Percentiles rank a stretch among this genome's conserved stretches.
Evolutionary conservation across 2,329 filamentous ascomycete genomes (phyloP).

Genomic region (Pseudogymnoascus sp.): DNA sequence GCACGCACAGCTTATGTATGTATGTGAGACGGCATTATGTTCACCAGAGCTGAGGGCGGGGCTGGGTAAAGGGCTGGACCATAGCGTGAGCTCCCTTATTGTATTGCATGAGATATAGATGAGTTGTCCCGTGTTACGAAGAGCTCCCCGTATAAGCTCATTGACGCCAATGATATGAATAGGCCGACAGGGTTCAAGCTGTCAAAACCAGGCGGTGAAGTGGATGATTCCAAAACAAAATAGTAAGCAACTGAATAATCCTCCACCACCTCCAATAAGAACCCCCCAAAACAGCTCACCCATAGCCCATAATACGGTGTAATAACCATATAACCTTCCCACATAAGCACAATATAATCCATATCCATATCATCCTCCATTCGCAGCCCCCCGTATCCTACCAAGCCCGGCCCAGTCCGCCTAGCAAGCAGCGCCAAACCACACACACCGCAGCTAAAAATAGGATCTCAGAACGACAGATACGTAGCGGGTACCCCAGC

Average conservation of each 20-base stretch:
- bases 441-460: neutral
- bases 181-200: too few relatives aligned
- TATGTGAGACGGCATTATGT: neutral
- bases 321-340: neutral
- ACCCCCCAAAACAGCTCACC: neutral
- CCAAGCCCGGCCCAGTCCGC: neutral
- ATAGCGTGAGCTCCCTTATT: neutral
- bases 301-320: neutral
- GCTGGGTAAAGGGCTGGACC: neutral
- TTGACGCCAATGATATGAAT: neutral
- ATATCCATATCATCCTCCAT: neutral
- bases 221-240: neutral
- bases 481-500: neutral
- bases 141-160: neutral
- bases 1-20: neutral
- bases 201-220: neutral
- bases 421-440: neutral
- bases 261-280: neutral
- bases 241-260: neutral
- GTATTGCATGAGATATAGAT: neutral
- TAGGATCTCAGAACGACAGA: neutral
- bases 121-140: neutral
- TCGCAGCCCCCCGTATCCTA: neutral
- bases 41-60: neutral
- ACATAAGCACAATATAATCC: neutral